A percentile compares a stretch with the other conserved stretches of the same genome.
phyloP scores from a whole-genome alignment of 169 alveolate genomes.

The Eimeria acervulina region DNA sequence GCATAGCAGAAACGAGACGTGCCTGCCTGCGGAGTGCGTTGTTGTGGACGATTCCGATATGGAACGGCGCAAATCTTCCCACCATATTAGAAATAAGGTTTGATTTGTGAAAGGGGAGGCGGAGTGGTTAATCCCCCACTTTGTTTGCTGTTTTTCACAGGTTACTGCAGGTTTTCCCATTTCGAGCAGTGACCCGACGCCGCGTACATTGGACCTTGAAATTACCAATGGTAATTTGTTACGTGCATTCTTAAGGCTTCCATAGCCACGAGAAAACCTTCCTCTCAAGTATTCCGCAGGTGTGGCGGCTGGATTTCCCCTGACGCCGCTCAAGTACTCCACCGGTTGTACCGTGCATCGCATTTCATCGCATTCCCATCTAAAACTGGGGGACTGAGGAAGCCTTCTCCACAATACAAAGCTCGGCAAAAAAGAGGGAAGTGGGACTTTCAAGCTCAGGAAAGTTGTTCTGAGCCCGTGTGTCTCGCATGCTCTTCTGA shows the following conservation, averaged over 20 bases:
- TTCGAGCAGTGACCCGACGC: slow-evolving; percentile 63
- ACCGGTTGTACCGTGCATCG: neutral
- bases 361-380: neutral
- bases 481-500: neutral
- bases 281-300: neutral
- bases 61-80: neutral
- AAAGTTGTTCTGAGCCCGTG: neutral
- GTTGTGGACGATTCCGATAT: neutral
- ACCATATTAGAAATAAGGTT: slow-evolving; percentile 29
- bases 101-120: slow-evolving; percentile 26
- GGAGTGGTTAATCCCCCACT: neutral
- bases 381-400: neutral
- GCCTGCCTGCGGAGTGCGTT: slow-evolving; percentile 47
- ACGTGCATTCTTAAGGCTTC: neutral
- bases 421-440: neutral
- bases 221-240: neutral
- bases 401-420: neutral
- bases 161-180: slow-evolving; percentile 11
- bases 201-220: neutral
- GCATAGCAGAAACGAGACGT: slow-evolving; percentile 2
- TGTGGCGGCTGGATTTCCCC: neutral
- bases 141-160: neutral
- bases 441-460: neutral
- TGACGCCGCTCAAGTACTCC: neutral
- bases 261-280: neutral